Evolutionary conservation across 352 stramenopile genomes (phyloP).

Genomic region (Globisporangium ultimum): DNA sequence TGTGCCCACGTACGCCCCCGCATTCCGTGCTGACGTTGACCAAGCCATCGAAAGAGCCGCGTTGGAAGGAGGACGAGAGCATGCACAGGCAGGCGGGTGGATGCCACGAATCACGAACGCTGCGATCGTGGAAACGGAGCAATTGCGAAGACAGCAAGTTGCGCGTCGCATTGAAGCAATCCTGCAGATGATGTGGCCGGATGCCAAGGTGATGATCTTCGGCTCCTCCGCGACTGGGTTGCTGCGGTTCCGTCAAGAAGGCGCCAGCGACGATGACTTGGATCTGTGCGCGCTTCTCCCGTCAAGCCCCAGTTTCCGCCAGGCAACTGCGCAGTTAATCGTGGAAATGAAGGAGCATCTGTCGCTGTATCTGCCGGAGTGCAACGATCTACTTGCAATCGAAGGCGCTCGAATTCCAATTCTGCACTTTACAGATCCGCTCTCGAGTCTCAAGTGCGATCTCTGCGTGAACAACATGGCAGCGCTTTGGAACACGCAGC

Average conservation of each 20-base stretch:
- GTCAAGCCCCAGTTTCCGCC: conserved; percentile 38
- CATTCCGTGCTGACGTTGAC: conserved; percentile 9
- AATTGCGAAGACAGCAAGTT: conserved; percentile 25
- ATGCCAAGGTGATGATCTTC: conserved; percentile 62
- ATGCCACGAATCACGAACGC: not conserved
- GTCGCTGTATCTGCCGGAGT: conserved; percentile 41
- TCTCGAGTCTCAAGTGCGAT: conserved; percentile 46
- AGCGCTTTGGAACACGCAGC: conserved; percentile 75
- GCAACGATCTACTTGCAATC: conserved; percentile 26
- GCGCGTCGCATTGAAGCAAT: conserved; percentile 33
- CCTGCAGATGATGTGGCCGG: conserved; percentile 59
- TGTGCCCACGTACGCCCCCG: conserved; percentile 22
- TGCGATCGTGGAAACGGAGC: conserved; percentile 15
- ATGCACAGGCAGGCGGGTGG: not conserved
- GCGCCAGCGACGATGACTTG: conserved; percentile 35
- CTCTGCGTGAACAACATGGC: conserved; percentile 82
- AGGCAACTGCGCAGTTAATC: conserved; percentile 47
- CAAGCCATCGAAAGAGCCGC: not conserved
- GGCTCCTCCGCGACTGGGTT: conserved; percentile 62
- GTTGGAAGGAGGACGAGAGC: not conserved
- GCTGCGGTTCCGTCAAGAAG: conserved; percentile 10
- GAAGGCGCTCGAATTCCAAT: conserved; percentile 65
- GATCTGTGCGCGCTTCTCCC: conserved; percentile 73
- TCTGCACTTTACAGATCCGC: conserved; percentile 48
- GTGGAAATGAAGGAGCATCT: conserved; percentile 73